phyloP scores from a whole-genome alignment of 495 filamentous ascomycete genomes.

The Zalerion maritima region DNA sequence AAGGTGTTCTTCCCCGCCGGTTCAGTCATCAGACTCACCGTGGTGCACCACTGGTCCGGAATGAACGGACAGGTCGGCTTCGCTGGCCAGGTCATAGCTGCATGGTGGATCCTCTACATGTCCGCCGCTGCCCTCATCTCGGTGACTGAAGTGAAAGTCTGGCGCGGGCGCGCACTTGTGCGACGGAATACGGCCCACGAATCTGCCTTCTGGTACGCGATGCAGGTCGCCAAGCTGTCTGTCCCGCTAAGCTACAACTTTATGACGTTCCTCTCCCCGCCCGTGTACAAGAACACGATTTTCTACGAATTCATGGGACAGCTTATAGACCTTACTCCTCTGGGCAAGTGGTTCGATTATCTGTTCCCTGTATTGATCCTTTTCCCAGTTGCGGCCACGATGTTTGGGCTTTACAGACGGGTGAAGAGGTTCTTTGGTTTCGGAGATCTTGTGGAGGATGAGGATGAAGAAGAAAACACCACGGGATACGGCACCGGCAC shows the following conservation, averaged over 20 bases:
- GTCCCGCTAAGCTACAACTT: constrained; percentile 94
- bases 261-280: constrained; percentile 63
- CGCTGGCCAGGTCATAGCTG: constrained; percentile 67
- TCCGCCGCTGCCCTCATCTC: constrained; percentile 65
- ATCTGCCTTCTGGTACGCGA: constrained; percentile 87
- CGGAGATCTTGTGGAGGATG: constrained; percentile 57
- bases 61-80: constrained; percentile 61
- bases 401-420: constrained; percentile 76
- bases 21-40: constrained; percentile 71
- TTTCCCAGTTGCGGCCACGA: constrained; percentile 63
- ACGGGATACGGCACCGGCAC: constrained; percentile 59
- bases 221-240: constrained; percentile 76
- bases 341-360: constrained; percentile 73
- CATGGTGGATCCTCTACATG: constrained; percentile 91
- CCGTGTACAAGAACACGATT: constrained; percentile 51
- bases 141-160: constrained; percentile 79
- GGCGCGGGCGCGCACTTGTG: constrained; percentile 85
- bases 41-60: constrained; percentile 59
- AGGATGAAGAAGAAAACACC: constrained; percentile 50
- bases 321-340: constrained; percentile 68
- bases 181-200: constrained; percentile 80
- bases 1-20: constrained; percentile 59
- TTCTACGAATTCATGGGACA: constrained; percentile 80
- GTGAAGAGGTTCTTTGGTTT: constrained; percentile 68
- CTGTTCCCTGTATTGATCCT: constrained; percentile 81